A percentile compares a stretch with the other conserved stretches of the same genome.
Evolutionary conservation across 129 eudicot genomes (phyloP).

Genomic region (Flaveria brownii): DNA sequence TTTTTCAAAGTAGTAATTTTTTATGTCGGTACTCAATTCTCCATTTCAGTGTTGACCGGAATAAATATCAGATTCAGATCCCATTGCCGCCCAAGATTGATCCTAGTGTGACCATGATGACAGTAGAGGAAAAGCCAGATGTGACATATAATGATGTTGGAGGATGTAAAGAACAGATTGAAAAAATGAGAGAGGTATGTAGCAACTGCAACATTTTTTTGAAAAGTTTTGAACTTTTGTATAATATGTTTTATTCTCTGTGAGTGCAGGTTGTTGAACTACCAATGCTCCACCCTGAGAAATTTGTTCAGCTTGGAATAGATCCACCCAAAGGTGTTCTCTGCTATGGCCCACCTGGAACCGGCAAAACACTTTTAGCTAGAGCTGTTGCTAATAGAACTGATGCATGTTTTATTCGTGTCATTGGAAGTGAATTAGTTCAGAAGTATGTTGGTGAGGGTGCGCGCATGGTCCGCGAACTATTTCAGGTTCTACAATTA

Average conservation of each 20-base stretch:
- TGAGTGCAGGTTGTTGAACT: constrained; percentile 79
- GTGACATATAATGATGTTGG: constrained; percentile 98
- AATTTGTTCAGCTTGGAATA: constrained; percentile 96
- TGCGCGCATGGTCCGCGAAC: constrained; percentile 97
- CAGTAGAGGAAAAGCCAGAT: constrained; percentile 98
- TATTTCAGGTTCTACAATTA: constrained; percentile 67
- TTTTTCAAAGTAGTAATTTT: not conserved
- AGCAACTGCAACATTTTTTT: not conserved
- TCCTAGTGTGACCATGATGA: constrained; percentile 99
- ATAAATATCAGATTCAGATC: constrained; percentile 89
- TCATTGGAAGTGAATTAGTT: constrained; percentile 91
- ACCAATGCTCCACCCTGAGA: constrained; percentile 99
- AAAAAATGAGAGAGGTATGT: constrained; percentile 94
- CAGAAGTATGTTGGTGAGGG: constrained; percentile 98
- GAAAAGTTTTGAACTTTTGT: not conserved
- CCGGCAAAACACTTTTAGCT: constrained; percentile 92
- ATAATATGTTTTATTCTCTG: not conserved
- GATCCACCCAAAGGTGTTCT: constrained; percentile 99
- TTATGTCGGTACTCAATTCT: constrained; percentile 17
- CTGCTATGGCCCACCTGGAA: constrained; percentile 99
- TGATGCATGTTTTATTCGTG: constrained; percentile 95
- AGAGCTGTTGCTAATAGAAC: constrained; percentile 97
- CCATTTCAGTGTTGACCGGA: constrained; percentile 80
- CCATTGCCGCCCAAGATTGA: constrained; percentile 98
- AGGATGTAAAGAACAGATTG: constrained; percentile 98